Base-by-base conservation (phyloP, 148 eudicot genomes). In the Camellia sinensis region DNA sequence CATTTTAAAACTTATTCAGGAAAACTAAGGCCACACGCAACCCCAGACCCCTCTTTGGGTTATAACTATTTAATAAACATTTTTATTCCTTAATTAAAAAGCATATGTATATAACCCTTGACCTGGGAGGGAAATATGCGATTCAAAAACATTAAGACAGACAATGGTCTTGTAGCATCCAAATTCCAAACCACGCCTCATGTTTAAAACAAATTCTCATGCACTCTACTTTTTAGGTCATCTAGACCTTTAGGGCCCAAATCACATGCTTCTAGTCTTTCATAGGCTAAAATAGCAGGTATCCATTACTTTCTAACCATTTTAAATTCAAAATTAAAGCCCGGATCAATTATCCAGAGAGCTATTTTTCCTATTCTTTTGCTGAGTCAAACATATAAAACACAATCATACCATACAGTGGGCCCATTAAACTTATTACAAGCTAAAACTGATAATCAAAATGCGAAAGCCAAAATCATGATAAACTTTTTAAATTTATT, bases 321-420 rank as follows among this genome's bases (percentile, higher is more conserved):
- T 6, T 44, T 10, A 10, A 41, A 14, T n/a, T 60, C 53, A 61
- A 8, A 75, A n/a, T 17, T 2, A 60, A 60, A 10, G 37, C n/a
- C 21, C 29, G 69, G 41, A 43, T 14, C 67, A 76, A 56, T 66
- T 64, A 14, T 41, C 8, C 19, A 76, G 29, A 77, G 9, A 21
- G 63, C 41, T 76, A 45, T 14, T 75, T 75, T 59, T 41, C 65
- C 65, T 62, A 17, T 76, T 44, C 43, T 45, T 76, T 62, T 71
- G 1, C 7, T 21, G 40, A 44, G 40, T 46, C 59, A 71, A 71
- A 71, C 57, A 46, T 19, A 60, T 21, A 73, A 52, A 29, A 18
- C 61, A 73, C 18, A 71, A 10, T 18, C 62, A 73, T 73, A 4
- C n/a, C 9, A 57, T 56, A 74, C 21, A 13, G 19, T 29, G 37